Conservation (phyloP, 306 rosid genomes). For the Gillenia trifoliata region DNA sequence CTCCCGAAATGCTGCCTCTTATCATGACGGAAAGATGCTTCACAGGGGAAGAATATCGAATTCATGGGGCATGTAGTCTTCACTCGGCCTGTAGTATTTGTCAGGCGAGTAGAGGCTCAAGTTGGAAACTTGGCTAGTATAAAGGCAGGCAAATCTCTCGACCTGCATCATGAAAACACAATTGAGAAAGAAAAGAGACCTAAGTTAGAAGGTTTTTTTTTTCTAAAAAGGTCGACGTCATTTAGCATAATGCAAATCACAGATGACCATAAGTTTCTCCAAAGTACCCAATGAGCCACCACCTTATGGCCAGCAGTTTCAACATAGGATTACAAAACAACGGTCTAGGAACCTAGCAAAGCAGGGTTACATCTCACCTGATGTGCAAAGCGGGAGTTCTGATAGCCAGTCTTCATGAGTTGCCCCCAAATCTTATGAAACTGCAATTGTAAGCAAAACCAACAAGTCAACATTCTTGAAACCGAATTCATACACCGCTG, state of each 20-base stretch:
- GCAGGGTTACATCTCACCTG: constrained; percentile 48
- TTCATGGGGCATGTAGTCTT: constrained; percentile 96
- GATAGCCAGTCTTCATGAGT: constrained; percentile 96
- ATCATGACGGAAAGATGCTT: neutral
- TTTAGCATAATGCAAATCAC: neutral
- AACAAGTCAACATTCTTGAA: constrained; percentile 5
- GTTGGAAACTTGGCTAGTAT: constrained; percentile 92
- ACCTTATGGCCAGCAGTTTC: too few species aligned
- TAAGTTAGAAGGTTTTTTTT: neutral
- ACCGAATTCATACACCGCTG: neutral
- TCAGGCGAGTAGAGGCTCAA: constrained; percentile 81
- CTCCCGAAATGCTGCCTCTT: constrained; percentile 1
- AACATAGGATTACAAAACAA: too few species aligned
- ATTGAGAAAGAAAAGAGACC: neutral
- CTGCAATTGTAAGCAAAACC: constrained; percentile 34
- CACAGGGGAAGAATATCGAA: constrained; percentile 57
- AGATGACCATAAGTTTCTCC: too few species aligned
- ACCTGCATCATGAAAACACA: constrained; percentile 46
- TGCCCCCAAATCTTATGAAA: constrained; percentile 95
- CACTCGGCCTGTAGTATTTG: constrained; percentile 93
- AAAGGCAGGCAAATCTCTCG: constrained; percentile 96
- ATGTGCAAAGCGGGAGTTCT: constrained; percentile 98
- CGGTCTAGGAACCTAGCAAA: too few species aligned
- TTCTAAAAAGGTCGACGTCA: too few species aligned
- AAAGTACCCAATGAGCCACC: too few species aligned